These are phyloP conservation scores for Candida suzukii DNA, from an alignment of 805 yeast species.

Conservation along the genomic window DNA sequence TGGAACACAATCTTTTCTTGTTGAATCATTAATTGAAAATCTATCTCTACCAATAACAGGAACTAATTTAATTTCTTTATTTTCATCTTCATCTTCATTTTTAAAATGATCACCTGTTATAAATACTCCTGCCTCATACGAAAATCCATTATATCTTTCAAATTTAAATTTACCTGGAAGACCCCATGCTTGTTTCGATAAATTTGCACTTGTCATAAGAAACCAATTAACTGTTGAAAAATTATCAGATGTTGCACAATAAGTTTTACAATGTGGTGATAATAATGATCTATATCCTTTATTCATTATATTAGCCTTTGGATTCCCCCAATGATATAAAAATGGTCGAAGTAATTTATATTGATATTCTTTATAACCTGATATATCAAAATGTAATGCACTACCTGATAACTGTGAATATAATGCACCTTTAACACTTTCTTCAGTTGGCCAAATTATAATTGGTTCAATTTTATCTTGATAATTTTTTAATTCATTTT, in stretches of 20 bases:
- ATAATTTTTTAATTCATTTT: too few species aligned
- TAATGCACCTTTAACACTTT: constrained; percentile 16
- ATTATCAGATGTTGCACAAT: constrained; percentile 45
- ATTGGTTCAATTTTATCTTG: constrained; percentile 15
- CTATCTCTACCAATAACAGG: constrained; percentile 39
- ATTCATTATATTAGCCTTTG: constrained; percentile 20
- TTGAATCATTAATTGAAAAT: background rate
- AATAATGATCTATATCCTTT: constrained; percentile 19
- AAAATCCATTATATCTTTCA: constrained; percentile 24
- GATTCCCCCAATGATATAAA: constrained; percentile 38
- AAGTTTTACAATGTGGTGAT: constrained; percentile 61
- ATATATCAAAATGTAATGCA: constrained; percentile 18
- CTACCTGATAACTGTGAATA: constrained; percentile 19
- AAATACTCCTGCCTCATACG: constrained; percentile 51
- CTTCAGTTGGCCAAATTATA: constrained; percentile 27
- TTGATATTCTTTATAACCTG: constrained; percentile 24
- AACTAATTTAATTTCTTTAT: constrained; percentile 18
- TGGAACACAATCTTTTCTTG: constrained; percentile 17
- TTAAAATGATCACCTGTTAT: constrained; percentile 23
- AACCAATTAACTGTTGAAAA: constrained; percentile 57
- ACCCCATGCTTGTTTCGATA: constrained; percentile 84
- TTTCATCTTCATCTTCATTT: constrained; percentile 3
- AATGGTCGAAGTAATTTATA: constrained; percentile 33
- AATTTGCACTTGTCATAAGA: constrained; percentile 65
- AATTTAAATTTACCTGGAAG: constrained; percentile 13